Evolutionary conservation across 768 basidiomycete species (phyloP).

Genomic region (Tylopilus subfusipes): DNA sequence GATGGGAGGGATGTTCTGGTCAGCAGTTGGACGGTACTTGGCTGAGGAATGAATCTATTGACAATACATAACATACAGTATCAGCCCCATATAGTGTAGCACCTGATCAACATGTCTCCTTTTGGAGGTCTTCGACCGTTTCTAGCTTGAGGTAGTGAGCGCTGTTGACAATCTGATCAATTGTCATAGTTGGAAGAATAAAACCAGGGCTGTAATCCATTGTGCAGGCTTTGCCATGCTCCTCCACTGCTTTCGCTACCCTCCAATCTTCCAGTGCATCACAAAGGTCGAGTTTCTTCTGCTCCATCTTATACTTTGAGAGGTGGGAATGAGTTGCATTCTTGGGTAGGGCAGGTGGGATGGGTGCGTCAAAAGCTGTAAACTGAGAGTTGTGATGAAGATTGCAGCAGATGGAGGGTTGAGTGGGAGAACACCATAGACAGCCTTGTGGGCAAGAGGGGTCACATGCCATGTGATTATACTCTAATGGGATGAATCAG

Average conservation of each 20-base stretch:
- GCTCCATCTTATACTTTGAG: not conserved
- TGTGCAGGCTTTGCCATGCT: not conserved
- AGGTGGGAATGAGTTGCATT: not conserved
- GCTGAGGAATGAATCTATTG: not conserved
- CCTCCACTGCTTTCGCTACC: not conserved
- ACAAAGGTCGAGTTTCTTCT: not conserved
- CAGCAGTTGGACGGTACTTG: not conserved
- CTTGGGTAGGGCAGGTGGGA: not conserved
- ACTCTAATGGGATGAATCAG: not conserved
- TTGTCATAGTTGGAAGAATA: not conserved
- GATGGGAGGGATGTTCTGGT: not conserved
- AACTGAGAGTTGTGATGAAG: not conserved
- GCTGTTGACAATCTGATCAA: not conserved
- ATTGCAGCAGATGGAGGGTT: not conserved
- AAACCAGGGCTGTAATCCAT: not conserved
- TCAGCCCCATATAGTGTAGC: not conserved
- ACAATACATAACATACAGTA: not conserved
- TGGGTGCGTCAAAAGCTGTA: not conserved
- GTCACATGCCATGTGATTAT: not conserved
- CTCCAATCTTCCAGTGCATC: not conserved
- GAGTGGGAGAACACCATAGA: not conserved
- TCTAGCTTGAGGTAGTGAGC: not conserved
- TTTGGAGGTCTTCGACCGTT: not conserved
- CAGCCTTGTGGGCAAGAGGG: not conserved
- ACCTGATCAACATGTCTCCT: not conserved